phyloP scores from a whole-genome alignment of 345 rosid species.

The Iberis pinnata region DNA sequence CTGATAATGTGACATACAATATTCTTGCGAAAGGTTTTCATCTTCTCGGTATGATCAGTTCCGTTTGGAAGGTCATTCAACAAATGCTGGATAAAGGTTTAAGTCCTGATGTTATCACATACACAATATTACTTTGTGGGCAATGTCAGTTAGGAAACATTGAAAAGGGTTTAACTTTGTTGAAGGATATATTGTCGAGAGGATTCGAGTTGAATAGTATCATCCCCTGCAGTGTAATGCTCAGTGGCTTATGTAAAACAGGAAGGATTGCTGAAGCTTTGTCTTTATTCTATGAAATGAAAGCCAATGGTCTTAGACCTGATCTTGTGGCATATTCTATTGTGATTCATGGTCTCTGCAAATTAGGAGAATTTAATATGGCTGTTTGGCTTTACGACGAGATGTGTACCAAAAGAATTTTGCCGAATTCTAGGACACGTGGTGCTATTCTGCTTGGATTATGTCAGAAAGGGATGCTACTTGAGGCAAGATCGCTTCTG shows the following conservation, averaged over 20 bases:
- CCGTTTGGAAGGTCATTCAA: slow-evolving; percentile 42
- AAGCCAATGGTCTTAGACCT: slow-evolving; percentile 41
- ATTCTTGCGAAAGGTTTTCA: slow-evolving; percentile 57
- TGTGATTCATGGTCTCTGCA: slow-evolving; percentile 68
- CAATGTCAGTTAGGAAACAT: slow-evolving; percentile 52
- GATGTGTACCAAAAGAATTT: slow-evolving; percentile 43
- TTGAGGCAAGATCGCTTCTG: slow-evolving; percentile 50
- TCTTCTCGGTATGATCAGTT: slow-evolving; percentile 44
- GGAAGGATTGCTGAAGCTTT: slow-evolving; percentile 47
- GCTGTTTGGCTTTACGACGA: slow-evolving; percentile 49
- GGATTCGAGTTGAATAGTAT: slow-evolving; percentile 41
- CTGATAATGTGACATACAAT: slow-evolving; percentile 64
- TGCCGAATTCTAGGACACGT: slow-evolving; percentile 37
- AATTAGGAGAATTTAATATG: slow-evolving; percentile 47
- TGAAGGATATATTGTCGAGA: slow-evolving; percentile 47
- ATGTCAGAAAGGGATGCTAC: slow-evolving; percentile 46
- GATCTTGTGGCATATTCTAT: slow-evolving; percentile 60
- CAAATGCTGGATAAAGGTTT: slow-evolving; percentile 43
- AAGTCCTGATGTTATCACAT: slow-evolving; percentile 50
- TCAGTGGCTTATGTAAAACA: slow-evolving; percentile 60
- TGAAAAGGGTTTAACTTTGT: slow-evolving; percentile 47
- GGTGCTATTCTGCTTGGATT: slow-evolving; percentile 52
- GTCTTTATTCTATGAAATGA: slow-evolving; percentile 42
- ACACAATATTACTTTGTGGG: slow-evolving; percentile 49
- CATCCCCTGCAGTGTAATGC: slow-evolving; percentile 47